Conservation (phyloP, 345 rosid species). For the Rubroshorea leprosula region DNA sequence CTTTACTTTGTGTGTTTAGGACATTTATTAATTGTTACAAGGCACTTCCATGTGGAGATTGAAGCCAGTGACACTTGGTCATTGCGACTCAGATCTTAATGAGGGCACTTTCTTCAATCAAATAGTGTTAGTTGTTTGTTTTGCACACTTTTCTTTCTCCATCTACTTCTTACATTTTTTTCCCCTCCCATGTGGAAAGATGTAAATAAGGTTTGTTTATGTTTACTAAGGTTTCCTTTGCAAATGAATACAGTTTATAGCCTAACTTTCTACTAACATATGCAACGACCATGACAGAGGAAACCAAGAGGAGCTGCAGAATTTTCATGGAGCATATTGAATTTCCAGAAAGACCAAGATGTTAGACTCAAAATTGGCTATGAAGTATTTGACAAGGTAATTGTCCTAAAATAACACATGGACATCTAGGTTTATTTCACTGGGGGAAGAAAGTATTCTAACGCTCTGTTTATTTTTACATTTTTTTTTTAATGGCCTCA, state of each 20-base stretch:
- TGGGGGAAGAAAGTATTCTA: no score
- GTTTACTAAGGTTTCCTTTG: background rate
- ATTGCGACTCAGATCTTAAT: no score
- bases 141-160: no score
- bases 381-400: conserved; percentile 71
- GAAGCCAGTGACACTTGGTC: no score
- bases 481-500: no score
- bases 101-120: no score
- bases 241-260: no score
- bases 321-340: conserved; percentile 58
- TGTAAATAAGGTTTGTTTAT: background rate
- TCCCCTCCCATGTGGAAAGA: background rate
- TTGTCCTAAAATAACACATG: background rate
- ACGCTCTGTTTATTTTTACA: no score
- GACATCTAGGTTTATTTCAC: no score
- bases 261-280: background rate
- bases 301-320: conserved; percentile 79
- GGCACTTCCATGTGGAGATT: no score
- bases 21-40: no score
- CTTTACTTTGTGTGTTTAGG: background rate
- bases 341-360: conserved; percentile 79
- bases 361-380: conserved; percentile 77
- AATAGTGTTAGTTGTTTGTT: no score
- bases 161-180: background rate
- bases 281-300: conserved; percentile 40